Conservation (phyloP, 202 grass and related monocot genomes). For the Brachypodium distachyon region DNA sequence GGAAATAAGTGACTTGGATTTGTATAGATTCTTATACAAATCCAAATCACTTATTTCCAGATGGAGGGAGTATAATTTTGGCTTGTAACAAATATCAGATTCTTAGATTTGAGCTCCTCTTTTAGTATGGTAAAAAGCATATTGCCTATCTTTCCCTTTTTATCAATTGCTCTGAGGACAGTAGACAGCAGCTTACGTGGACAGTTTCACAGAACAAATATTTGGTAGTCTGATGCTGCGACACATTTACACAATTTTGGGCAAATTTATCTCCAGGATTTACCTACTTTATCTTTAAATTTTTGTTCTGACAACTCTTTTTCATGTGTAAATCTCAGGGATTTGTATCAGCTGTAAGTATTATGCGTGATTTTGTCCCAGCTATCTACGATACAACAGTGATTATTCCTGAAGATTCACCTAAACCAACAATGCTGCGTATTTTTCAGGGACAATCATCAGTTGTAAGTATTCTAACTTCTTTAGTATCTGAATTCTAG, state of each 20-base stretch:
- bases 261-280: not conserved
- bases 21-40: too few relatives aligned
- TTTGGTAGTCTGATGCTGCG: not conserved
- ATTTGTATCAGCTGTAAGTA: conserved; percentile 69
- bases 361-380: conserved; percentile 64
- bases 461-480: conserved; percentile 44
- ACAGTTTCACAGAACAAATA: not conserved
- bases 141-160: not conserved
- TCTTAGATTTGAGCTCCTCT: not conserved
- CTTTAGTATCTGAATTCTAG: not conserved
- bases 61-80: not conserved
- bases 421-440: conserved; percentile 63
- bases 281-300: not conserved
- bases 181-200: not conserved
- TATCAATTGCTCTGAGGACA: not conserved
- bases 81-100: not conserved
- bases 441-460: conserved; percentile 74
- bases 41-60: too few relatives aligned
- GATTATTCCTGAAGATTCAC: conserved; percentile 62
- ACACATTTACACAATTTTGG: not conserved
- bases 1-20: too few relatives aligned
- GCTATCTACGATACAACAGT: conserved; percentile 74
- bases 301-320: not conserved
- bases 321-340: conserved; percentile 38
- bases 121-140: not conserved